These are phyloP conservation scores for Sambucus nigra DNA, from an alignment of 129 eudicot genomes.

Conservation along the genomic window DNA sequence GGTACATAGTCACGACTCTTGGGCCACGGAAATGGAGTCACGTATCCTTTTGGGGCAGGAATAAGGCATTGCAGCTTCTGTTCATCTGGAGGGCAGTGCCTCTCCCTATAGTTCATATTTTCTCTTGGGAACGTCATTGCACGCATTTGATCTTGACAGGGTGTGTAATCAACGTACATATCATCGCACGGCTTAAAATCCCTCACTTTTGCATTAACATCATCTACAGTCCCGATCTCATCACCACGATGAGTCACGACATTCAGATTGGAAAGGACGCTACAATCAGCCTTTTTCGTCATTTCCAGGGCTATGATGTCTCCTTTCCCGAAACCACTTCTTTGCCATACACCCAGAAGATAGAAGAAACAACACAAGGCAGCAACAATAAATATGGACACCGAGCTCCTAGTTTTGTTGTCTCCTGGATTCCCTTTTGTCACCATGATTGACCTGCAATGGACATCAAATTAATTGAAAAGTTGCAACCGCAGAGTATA, in stretches of 20 bases:
- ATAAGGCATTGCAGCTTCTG: slow-evolving; percentile 52
- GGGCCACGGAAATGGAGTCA: slow-evolving; percentile 69
- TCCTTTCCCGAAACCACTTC: slow-evolving; percentile 62
- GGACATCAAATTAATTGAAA: too few species aligned
- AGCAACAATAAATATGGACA: slow-evolving; percentile 39
- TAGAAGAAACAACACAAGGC: slow-evolving; percentile 63
- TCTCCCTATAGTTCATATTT: slow-evolving; percentile 52
- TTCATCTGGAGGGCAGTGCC: slow-evolving; percentile 53
- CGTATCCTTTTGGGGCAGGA: slow-evolving; percentile 70
- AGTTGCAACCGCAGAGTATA: too few species aligned
- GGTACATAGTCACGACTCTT: slow-evolving; percentile 65
- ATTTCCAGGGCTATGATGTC: slow-evolving; percentile 57
- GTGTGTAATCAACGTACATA: slow-evolving; percentile 48
- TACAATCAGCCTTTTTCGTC: slow-evolving; percentile 47
- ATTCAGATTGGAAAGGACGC: slow-evolving; percentile 37
- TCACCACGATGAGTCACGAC: slow-evolving; percentile 48
- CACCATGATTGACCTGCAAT: slow-evolving; percentile 47
- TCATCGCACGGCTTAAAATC: slow-evolving; percentile 42
- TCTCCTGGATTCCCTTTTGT: slow-evolving; percentile 64
- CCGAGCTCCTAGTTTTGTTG: slow-evolving; percentile 38
- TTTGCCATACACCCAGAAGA: slow-evolving; percentile 61
- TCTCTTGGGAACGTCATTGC: slow-evolving; percentile 74
- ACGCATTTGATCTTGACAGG: slow-evolving; percentile 62
- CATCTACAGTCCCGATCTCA: slow-evolving; percentile 10
- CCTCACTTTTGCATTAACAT: slow-evolving; percentile 10